Base-by-base conservation (phyloP, 2,329 filamentous ascomycete genomes). In the Aspergillus arachidicola region DNA sequence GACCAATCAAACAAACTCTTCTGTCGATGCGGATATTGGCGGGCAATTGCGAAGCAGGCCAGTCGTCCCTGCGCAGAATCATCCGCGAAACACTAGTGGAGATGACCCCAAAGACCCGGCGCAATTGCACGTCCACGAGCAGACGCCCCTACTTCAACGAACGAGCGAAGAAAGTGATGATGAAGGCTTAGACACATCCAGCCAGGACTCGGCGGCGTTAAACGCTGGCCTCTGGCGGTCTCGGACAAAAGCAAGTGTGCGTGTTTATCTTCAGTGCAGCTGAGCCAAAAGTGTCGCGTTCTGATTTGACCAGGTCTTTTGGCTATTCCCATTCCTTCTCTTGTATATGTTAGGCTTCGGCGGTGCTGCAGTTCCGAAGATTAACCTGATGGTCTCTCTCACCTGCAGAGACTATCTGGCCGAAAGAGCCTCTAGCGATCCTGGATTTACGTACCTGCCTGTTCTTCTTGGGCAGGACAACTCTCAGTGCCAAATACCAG, bases 331-430 rank as follows among this genome's bases (percentile, higher is more conserved):
- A 0, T 91, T 93, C 0, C 95, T 94, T 77, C 84, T 91, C 61
- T 78, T 97, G 51, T 94, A 93, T 74, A 92, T 93, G 0, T 82
- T 96, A 59, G 93, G 94, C 0, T 94, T 95, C 76, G 95, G 94
- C 36, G 93, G 92, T 61, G 86, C 92, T 7, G 83, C 95, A 9
- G 92, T 97, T 10, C 94, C 94, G 11, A 95, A 91, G 76, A 84
- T 97, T 66, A 96, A 97, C 73, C 80, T 97, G 78, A 92, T 96
- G 66, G 84, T 96, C 65, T 86, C 89, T 62, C 84, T 99, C 32
- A 87, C 98, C 58, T 99, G 95, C 77, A 87, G 88, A 66, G 85
- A 91, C 64, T 96, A 97, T 77, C 90, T 95, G 68, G 85, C 89
- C 28, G 90, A 96, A 70, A 81, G 86, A 75, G 82, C 86, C 9